Evolutionary conservation across 805 yeast genomes (phyloP).

Genomic region (Dipodascus geniculatus): DNA sequence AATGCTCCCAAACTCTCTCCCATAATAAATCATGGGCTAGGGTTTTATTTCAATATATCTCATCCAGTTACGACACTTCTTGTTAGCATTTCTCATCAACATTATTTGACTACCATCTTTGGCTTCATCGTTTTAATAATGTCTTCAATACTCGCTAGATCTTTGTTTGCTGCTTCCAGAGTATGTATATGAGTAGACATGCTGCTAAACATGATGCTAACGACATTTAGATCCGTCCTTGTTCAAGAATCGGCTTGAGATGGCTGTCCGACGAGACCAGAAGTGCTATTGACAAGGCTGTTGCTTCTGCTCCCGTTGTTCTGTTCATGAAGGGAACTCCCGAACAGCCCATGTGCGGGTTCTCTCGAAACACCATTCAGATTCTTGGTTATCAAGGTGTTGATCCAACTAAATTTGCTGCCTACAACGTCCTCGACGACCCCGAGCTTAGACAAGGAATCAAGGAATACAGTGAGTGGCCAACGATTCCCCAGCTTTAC

Average conservation of each 20-base stretch:
- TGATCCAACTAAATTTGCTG: constrained; percentile 92
- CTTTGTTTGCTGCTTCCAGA: background rate
- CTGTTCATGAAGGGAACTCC: constrained; percentile 98
- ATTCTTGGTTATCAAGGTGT: constrained; percentile 94
- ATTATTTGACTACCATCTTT: background rate
- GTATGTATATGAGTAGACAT: background rate
- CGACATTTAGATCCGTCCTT: background rate
- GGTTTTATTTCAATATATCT: no score
- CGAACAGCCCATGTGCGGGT: constrained; percentile 95
- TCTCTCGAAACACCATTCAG: constrained; percentile 89
- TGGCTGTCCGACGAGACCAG: constrained; percentile 66
- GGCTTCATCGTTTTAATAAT: background rate
- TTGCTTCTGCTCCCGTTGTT: constrained; percentile 84
- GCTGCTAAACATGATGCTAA: background rate
- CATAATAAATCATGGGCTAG: no score
- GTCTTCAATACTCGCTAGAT: background rate
- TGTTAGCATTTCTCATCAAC: background rate
- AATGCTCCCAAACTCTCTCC: no score
- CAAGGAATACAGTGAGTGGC: constrained; percentile 95
- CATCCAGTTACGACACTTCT: background rate
- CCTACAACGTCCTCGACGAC: constrained; percentile 92
- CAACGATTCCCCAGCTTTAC: constrained; percentile 94
- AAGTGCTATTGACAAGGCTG: constrained; percentile 77
- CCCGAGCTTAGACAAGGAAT: constrained; percentile 89
- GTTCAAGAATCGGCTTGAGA: constrained; percentile 22